Evolutionary conservation across 495 filamentous ascomycete species (phyloP), one percentile per base, ranked within the genome.

Genomic region (Aspergillus conjunctus): DNA sequence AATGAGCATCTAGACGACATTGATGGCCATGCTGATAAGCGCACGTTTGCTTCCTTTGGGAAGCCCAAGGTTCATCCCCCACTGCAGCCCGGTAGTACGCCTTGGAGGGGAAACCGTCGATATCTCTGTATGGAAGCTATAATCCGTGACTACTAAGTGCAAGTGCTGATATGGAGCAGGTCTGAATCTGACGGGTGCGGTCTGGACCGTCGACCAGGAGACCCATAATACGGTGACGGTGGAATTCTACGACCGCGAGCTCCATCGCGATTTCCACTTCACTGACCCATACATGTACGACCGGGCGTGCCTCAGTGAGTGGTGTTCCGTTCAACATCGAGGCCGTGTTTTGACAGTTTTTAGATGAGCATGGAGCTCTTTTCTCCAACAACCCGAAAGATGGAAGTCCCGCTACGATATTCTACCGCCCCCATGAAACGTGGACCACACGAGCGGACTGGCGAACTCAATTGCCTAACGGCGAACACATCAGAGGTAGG

Each of bases 131-230:
- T 50, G 76, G 14, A 54, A 51, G 3, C 26, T 17, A 12, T 15
- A 41, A n/a, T 9, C 37, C 37, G 12, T 26, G 26, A n/a, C 9
- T 41, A 3, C 9, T 41, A 9, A 41, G 15, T n/a, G 11, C n/a
- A n/a, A n/a, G 15, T 64, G 55, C 73, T 78, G 57, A 78, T 17
- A 59, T 44, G 20, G 8, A n/a, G 12, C 41, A 83, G 80, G 79
- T 67, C 79, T 97, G 43, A 98, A 97, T 70, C 80, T 98, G 59
- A 89, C 91, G 32, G 94, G 95, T 14, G 91, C 91, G 65, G 91
- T 97, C 6, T 98, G 95, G 94, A 98, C 94, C 0, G 91, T 98
- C 14, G 90, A 96, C 65, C 95, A 98, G 74, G 92, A 96, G 64
- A 88, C 87, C 0, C 93, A 98, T 62, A 83, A 98, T 72, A 98